Evolutionary conservation across 306 rosid species (phyloP), one percentile per base, ranked within the genome.

Genomic region (Quercus alba): DNA sequence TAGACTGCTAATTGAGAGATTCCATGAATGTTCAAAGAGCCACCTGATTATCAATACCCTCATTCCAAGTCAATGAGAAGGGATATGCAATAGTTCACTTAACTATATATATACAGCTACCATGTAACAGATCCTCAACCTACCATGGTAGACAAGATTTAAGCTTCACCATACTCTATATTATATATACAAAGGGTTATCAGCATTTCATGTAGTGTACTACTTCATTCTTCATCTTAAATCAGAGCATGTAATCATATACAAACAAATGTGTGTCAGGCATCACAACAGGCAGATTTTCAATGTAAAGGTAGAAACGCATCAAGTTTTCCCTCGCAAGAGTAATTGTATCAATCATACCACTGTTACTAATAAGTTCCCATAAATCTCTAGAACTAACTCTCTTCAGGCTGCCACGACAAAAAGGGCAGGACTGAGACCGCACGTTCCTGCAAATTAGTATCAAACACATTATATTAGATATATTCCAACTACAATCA

Each of bases 351-450:
- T 92, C 95, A 79, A 90, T 72, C 46, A 89, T 87, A 25, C 91
- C 96, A 2, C 18, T 62, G 74, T 66, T 73, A 80, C 87, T 82
- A 30, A 93, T 85, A 19, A 88, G 88, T 54, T 86, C 83, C 96
- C 97, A 93, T 72, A 93, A 80, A 77, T 93, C 97, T 80, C 59
- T 74, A 8, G 89, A 70, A 81, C 78, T 81, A 20, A 89, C 82
- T 78, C 83, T 80, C 75, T 81, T 88, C 21, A 93, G 81, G 85
- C 86, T 86, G 58, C 88, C 84, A 1, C 97, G 90, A 75, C 94
- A 93, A 74, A 93, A 93, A 18, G 97, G 96, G 78, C 97, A 93
- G 55, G 97, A 93, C 58, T 89, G 88, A 20, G 97, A 89, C 72
- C 97, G 83, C 5, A 77, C 58, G 55, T 87, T 85, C 96, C 96